Evolutionary conservation across 331 rosid species (phyloP).

Genomic region (Quercus lobata): DNA sequence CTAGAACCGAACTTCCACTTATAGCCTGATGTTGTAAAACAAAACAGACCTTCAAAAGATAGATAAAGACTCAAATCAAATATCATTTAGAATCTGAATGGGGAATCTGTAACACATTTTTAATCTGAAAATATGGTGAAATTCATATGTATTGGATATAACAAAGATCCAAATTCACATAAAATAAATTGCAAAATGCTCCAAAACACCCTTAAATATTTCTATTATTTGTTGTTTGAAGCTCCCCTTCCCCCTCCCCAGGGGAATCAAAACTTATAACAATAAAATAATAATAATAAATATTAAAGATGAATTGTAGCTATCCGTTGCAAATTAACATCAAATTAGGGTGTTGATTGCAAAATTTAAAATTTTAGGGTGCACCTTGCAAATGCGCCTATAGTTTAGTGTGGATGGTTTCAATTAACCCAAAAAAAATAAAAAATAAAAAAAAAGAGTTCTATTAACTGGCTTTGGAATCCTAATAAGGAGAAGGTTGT

Average conservation of each 20-base stretch:
- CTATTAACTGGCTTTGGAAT: too few relatives aligned
- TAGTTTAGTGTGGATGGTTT: too few relatives aligned
- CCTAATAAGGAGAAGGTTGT: not conserved
- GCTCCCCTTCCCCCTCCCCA: too few relatives aligned
- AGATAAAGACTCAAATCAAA: not conserved
- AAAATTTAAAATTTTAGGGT: too few relatives aligned
- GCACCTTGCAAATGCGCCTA: too few relatives aligned
- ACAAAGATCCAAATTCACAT: not conserved
- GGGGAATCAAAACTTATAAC: too few relatives aligned
- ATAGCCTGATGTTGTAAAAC: not conserved
- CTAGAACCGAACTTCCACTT: not conserved
- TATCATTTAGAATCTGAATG: not conserved
- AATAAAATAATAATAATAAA: too few relatives aligned
- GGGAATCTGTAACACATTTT: not conserved
- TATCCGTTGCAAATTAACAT: not conserved
- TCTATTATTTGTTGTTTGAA: too few relatives aligned
- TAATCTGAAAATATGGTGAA: not conserved
- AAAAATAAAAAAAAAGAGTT: too few relatives aligned
- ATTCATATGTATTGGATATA: not conserved
- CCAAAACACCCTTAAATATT: not conserved
- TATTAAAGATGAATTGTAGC: too few relatives aligned
- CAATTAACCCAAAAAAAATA: too few relatives aligned
- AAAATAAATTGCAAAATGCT: not conserved
- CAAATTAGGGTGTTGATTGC: not conserved
- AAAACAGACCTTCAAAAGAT: not conserved